Conservation (phyloP, 768 basidiomycete genomes). For the Kwoniella sp. region DNA sequence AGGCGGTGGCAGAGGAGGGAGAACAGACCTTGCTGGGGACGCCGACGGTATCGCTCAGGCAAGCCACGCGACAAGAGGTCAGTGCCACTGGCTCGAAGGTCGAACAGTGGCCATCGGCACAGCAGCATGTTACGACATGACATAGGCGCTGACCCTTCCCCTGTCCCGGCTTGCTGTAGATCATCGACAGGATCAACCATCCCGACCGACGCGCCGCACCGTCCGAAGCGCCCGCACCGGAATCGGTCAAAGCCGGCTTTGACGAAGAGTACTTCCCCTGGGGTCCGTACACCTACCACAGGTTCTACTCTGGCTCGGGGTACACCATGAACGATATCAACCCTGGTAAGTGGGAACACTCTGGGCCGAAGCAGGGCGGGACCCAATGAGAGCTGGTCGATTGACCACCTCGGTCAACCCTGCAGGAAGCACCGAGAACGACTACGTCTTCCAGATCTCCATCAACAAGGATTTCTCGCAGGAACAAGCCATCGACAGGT, state of each 20-base stretch:
- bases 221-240: background rate
- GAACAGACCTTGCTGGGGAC: too few relatives aligned
- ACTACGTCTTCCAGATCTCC: too few relatives aligned
- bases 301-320: background rate
- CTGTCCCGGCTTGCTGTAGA: background rate
- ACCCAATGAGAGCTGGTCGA: too few relatives aligned
- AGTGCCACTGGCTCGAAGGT: background rate
- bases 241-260: background rate
- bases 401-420: too few relatives aligned
- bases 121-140: background rate
- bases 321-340: background rate
- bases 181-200: background rate
- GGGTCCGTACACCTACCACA: background rate
- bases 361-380: too few relatives aligned
- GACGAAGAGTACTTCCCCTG: too few relatives aligned
- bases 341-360: slow-evolving; percentile 5
- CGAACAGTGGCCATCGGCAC: background rate
- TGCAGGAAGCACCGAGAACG: too few relatives aligned
- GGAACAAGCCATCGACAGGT: too few relatives aligned
- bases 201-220: background rate
- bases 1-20: too few relatives aligned
- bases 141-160: background rate
- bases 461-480: too few relatives aligned
- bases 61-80: background rate
- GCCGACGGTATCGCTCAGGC: background rate